Percentiles rank a stretch among this genome's conserved stretches.
These are phyloP conservation scores for Russula dissimulans DNA, from an alignment of 768 basidiomycete genomes.

Conservation along the genomic window DNA sequence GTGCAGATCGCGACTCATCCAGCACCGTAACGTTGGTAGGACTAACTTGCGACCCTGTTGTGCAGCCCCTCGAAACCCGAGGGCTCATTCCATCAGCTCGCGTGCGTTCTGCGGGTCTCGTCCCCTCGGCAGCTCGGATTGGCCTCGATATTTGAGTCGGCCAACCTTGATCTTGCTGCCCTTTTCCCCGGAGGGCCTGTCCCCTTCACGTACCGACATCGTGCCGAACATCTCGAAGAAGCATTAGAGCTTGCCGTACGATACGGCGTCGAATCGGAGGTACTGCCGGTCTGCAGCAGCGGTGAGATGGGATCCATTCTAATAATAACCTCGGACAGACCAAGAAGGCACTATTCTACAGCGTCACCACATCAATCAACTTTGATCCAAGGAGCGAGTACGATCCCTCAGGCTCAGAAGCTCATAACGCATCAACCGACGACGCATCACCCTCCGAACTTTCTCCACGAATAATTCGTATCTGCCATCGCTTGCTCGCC, in stretches of 20 bases:
- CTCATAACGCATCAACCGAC: constrained; percentile 9
- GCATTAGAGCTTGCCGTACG: constrained; percentile 44
- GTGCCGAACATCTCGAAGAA: constrained; percentile 33
- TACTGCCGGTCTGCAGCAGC: constrained; percentile 22
- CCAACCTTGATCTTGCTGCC: constrained; percentile 33
- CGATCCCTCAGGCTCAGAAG: constrained; percentile 11
- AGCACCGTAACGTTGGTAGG: too few relatives aligned
- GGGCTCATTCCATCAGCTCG: constrained; percentile 36
- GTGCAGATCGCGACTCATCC: background rate
- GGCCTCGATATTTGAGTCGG: constrained; percentile 40
- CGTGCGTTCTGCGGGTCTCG: constrained; percentile 48
- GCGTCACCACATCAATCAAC: constrained; percentile 48
- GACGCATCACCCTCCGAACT: constrained; percentile 22
- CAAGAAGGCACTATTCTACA: constrained; percentile 56
- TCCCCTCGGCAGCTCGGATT: constrained; percentile 48
- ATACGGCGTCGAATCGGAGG: constrained; percentile 41
- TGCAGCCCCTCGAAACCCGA: constrained; percentile 5
- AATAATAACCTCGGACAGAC: constrained; percentile 31
- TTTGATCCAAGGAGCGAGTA: constrained; percentile 36
- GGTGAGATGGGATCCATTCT: background rate
- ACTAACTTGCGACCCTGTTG: background rate
- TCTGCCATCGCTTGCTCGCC: constrained; percentile 25
- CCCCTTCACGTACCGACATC: constrained; percentile 32
- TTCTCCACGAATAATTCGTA: constrained; percentile 20
- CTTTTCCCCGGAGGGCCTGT: constrained; percentile 43